Percentiles rank a stretch among this genome's conserved stretches.
These are phyloP conservation scores for Allodekkera sacchari DNA, from an alignment of 805 yeast species.

Conservation along the genomic window DNA sequence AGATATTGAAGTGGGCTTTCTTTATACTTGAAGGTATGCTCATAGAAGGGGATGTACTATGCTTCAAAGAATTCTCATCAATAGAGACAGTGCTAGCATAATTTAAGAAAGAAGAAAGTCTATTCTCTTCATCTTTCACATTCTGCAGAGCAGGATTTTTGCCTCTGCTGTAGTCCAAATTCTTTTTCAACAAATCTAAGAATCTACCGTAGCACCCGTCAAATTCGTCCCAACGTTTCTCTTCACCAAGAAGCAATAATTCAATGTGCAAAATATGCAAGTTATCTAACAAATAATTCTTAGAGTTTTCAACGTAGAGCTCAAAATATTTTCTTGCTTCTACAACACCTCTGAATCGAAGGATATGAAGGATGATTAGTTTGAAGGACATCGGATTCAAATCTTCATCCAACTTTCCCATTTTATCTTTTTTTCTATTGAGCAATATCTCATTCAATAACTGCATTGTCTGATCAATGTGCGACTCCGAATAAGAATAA, in stretches of 20 bases:
- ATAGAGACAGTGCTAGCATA: neutral
- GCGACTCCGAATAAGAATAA: conserved; percentile 9
- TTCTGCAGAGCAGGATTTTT: neutral
- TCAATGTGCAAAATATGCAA: conserved; percentile 20
- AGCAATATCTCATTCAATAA: conserved; percentile 17
- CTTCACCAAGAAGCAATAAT: conserved; percentile 22
- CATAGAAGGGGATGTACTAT: conserved; percentile 1
- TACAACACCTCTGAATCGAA: conserved; percentile 12
- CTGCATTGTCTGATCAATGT: conserved; percentile 11
- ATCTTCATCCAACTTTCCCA: conserved; percentile 17
- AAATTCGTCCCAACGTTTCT: conserved; percentile 25
- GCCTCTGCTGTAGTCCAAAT: conserved; percentile 11
- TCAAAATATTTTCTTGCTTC: conserved; percentile 22
- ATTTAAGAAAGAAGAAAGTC: conserved; percentile 1
- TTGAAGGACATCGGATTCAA: conserved; percentile 19
- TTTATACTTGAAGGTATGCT: conserved; percentile 7
- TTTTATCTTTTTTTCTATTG: conserved; percentile 11
- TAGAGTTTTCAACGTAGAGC: conserved; percentile 17
- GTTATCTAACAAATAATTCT: conserved; percentile 18
- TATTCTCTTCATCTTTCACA: neutral
- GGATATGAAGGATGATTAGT: conserved; percentile 11
- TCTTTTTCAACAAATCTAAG: conserved; percentile 10
- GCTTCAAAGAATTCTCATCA: neutral
- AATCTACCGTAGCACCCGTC: conserved; percentile 20
- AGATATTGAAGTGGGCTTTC: conserved; percentile 18